A percentile compares a stretch with the other conserved stretches of the same genome.
Conservation (phyloP, 805 yeast species). For the Hermanozyma aechmeae region DNA sequence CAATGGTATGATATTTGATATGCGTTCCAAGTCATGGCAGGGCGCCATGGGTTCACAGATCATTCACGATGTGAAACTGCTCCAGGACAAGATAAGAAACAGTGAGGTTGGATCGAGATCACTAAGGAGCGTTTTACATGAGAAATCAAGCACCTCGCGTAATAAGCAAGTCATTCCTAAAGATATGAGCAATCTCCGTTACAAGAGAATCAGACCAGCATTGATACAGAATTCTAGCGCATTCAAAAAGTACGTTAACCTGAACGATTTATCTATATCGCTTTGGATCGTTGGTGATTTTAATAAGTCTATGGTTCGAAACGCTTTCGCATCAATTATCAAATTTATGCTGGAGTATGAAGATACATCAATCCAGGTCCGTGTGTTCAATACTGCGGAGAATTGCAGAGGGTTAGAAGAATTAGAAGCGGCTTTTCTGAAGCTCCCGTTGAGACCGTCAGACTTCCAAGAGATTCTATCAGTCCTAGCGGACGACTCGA, state of each 20-base stretch:
- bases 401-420: constrained; percentile 1
- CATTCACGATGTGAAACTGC: constrained; percentile 38
- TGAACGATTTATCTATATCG: constrained; percentile 32
- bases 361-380: constrained; percentile 25
- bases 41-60: constrained; percentile 42
- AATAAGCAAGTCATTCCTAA: constrained; percentile 30
- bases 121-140: constrained; percentile 34
- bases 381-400: constrained; percentile 20
- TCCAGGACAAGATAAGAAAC: constrained; percentile 18
- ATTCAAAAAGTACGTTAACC: constrained; percentile 8
- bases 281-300: constrained; percentile 58
- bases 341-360: constrained; percentile 13
- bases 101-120: constrained; percentile 15
- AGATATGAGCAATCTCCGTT: constrained; percentile 23
- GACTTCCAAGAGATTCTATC: no score
- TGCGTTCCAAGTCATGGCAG: constrained; percentile 47
- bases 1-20: constrained; percentile 61
- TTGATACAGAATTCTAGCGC: constrained; percentile 15
- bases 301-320: constrained; percentile 20
- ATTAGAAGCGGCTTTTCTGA: background rate
- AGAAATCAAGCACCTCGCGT: constrained; percentile 33
- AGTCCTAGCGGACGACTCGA: no score
- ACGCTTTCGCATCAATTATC: constrained; percentile 36
- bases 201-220: constrained; percentile 18
- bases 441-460: constrained; percentile 3